Base-by-base conservation (phyloP, 73 alveolate species). In the Paramecium caudatum region DNA sequence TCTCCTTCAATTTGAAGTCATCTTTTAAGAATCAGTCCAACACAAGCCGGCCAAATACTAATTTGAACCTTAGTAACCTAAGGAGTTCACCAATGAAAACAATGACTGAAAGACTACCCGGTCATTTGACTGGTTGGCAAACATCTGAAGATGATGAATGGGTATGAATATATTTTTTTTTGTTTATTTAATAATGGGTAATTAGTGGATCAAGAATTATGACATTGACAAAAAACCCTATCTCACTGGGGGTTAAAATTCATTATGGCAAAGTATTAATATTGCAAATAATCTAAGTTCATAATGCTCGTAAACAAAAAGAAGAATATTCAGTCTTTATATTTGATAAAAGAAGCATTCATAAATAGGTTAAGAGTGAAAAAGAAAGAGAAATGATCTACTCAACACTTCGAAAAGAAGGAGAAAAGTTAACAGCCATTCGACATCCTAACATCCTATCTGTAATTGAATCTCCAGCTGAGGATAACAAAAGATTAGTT, bases 281-380 rank as follows among this genome's bases (percentile, higher is more conserved):
- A 19, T 9, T 17, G 23, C 23, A 41, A 9, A 55, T 55, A 16
- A 10, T 25, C 30, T 17, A 30, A 65, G 83, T 65, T 16, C 83
- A 65, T 65, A 30, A 65, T 65, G 83, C 83, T 65, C 25, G 33
- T 46, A 65, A 65, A 34, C 49, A 65, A 16, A 65, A 65, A 65
- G 83, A 65, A 30, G 83, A 65, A 9, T 30, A 10, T 25, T 62
- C 82, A 25, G 82, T 62, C 33, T 62, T 62, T 62, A 62, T 62
- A 62, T 62, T 62, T 33, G 82, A 62, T 62, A 62, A 62, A 25
- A 62, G 82, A 62, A 30, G 82, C 30, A 23, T 62, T 1, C 48
- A 62, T 25, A 62, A 62, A 5, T 12, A 25, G 4, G 47, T 62
- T 4, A 62, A 62, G 30, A 62, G 30, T 62, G 82, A 62, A 30